These are phyloP conservation scores for Stagonosporopsis cucurbitacearum DNA, from an alignment of 2,329 filamentous ascomycete genomes.

Conservation along the genomic window DNA sequence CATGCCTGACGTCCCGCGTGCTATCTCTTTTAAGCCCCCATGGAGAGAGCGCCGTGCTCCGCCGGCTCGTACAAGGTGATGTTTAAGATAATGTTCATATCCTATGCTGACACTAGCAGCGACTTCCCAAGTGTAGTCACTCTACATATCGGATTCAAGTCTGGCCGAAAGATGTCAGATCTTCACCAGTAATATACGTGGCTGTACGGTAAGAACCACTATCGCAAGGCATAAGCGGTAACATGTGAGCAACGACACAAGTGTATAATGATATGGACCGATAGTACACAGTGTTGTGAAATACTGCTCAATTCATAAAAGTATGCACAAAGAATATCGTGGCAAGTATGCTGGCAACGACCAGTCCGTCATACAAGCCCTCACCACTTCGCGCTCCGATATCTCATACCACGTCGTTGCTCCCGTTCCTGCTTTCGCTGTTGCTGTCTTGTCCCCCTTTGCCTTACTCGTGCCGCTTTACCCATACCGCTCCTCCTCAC, in stretches of 20 bases:
- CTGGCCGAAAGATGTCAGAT: not conserved
- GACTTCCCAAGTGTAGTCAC: slow-evolving; percentile 4
- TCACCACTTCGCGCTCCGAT: not conserved
- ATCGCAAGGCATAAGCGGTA: not conserved
- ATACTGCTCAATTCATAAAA: not conserved
- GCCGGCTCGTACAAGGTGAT: slow-evolving; percentile 4
- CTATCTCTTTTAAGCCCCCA: not conserved
- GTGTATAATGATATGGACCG: too few species aligned
- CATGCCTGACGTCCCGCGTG: not conserved
- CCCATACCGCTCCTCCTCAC: not conserved
- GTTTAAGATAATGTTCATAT: not conserved
- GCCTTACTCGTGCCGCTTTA: not conserved
- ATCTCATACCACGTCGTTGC: not conserved
- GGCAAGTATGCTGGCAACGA: not conserved
- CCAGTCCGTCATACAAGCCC: not conserved
- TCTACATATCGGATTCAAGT: slow-evolving; percentile 6
- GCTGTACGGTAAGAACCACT: not conserved
- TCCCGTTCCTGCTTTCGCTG: not conserved
- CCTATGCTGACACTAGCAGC: not conserved
- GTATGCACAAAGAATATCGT: not conserved
- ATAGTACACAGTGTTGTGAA: not conserved
- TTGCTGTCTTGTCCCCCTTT: not conserved
- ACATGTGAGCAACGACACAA: not conserved
- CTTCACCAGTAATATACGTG: too few species aligned
- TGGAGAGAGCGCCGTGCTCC: slow-evolving; percentile 5